A percentile compares a stretch with the other conserved stretches of the same genome.
phyloP scores from a whole-genome alignment of 2,329 filamentous ascomycete genomes.

The Penicillium palitans region DNA sequence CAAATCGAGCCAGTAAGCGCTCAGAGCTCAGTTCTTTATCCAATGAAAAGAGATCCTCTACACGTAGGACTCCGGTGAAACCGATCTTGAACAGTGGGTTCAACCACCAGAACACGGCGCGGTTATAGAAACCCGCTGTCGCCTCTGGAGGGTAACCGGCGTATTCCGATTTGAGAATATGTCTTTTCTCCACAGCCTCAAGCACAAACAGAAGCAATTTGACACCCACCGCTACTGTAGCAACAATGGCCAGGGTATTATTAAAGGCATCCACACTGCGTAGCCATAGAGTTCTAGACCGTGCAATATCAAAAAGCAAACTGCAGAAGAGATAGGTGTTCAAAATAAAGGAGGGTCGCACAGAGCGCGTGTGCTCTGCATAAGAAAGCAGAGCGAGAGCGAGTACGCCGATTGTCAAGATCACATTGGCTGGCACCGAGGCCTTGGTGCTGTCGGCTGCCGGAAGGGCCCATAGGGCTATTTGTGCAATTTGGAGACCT shows the following conservation, averaged over 20 bases:
- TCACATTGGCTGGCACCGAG: constrained; percentile 37
- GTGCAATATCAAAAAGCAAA: constrained; percentile 49
- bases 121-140: constrained; percentile 53
- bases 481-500: constrained; percentile 40
- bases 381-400: constrained; percentile 46
- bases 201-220: constrained; percentile 48
- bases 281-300: constrained; percentile 49
- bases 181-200: constrained; percentile 49
- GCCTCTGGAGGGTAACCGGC: constrained; percentile 51
- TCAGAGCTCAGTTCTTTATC: constrained; percentile 49
- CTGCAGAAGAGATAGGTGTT: constrained; percentile 50
- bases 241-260: constrained; percentile 44
- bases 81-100: constrained; percentile 53
- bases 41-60: constrained; percentile 48
- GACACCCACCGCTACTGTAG: constrained; percentile 44
- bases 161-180: constrained; percentile 43
- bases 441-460: constrained; percentile 33
- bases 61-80: constrained; percentile 45
- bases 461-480: constrained; percentile 40
- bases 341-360: constrained; percentile 51
- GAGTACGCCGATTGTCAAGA: constrained; percentile 32
- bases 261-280: constrained; percentile 29
- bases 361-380: constrained; percentile 49
- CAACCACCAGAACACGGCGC: constrained; percentile 55
- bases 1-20: constrained; percentile 41